Base-by-base conservation (phyloP, 805 yeast genomes). In the Suhomyces canberraensis region DNA sequence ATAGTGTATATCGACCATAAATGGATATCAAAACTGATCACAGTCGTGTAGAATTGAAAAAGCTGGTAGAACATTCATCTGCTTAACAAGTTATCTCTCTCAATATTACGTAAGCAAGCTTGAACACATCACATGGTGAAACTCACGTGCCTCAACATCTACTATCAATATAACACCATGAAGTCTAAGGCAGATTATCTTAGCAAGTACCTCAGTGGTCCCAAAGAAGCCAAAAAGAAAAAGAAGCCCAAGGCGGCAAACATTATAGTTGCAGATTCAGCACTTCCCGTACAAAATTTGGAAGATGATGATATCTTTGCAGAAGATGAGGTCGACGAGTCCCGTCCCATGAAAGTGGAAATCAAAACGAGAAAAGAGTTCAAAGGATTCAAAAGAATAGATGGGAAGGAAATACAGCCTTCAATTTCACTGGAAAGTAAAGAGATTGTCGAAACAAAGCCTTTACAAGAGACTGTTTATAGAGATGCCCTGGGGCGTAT, bases 401-500 rank as follows among this genome's bases (percentile, higher is more conserved):
- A 66, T 36, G 51, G 48, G 35, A 59, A 61, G 6, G 35, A 40
- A 28, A 6, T 35, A 8, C 7, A 9, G 14, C 11, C 26, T n/a
- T 9, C 22, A 7, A 20, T 7, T 7, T 7, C 22, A 7, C 22
- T 9, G 9, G 22, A 20, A 20, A 24, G n/a, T 11, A 29, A 21
- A n/a, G 19, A 32, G 17, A 17, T 11, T 6, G 15, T 25, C 7
- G 35, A 17, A 28, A 22, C 35, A 31, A 26, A 29, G 18, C 28
- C 22, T 4, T 14, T 24, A 15, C 28, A 31, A 14, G 9, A 59
- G 27, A 78, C 84, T 0, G 63, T 78, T 0, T 75, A 73, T 48
- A 72, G 93, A 66, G 91, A 84, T 51, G 60, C 73, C 2, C 51
- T 69, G 1, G 95, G 95, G 13, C 61, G 74, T 21, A 66, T 63